Conservation (phyloP, 2,329 filamentous ascomycete genomes). For the Sporothrix dimorphospora region DNA sequence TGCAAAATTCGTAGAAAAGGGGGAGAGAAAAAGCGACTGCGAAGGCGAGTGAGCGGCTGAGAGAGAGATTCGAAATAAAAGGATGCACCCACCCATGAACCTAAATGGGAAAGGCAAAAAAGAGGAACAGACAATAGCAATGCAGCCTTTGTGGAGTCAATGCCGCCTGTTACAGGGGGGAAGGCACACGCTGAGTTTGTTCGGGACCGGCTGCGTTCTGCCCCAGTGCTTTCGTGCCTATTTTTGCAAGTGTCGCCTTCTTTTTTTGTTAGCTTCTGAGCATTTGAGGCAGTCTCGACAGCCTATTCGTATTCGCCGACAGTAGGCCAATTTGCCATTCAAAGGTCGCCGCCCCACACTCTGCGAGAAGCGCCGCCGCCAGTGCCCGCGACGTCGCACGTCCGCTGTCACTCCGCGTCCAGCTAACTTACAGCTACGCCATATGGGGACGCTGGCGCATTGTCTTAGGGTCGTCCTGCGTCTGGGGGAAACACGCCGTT, state of each 20-base stretch:
- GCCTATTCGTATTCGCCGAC: slow-evolving; percentile 14
- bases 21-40: slow-evolving; percentile 9
- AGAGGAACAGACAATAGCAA: slow-evolving; percentile 4
- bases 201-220: slow-evolving; percentile 5
- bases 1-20: background rate
- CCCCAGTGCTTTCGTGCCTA: background rate
- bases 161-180: slow-evolving; percentile 6
- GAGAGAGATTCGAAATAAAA: slow-evolving; percentile 24
- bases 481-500: background rate
- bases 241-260: background rate
- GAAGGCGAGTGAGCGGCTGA: background rate
- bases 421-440: slow-evolving; percentile 12
- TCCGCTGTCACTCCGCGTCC: slow-evolving; percentile 9
- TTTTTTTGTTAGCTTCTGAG: background rate
- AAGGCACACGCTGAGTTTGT: background rate
- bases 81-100: slow-evolving; percentile 14
- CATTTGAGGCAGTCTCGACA: background rate
- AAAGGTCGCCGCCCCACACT: background rate
- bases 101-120: slow-evolving; percentile 22
- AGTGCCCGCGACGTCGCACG: slow-evolving; percentile 4
- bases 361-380: background rate
- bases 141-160: slow-evolving; percentile 22
- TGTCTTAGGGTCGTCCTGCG: background rate
- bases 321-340: slow-evolving; percentile 11
- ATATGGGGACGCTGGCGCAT: background rate